Base-by-base conservation (phyloP, 805 yeast species). In the Starmerella potacharoeniae region DNA sequence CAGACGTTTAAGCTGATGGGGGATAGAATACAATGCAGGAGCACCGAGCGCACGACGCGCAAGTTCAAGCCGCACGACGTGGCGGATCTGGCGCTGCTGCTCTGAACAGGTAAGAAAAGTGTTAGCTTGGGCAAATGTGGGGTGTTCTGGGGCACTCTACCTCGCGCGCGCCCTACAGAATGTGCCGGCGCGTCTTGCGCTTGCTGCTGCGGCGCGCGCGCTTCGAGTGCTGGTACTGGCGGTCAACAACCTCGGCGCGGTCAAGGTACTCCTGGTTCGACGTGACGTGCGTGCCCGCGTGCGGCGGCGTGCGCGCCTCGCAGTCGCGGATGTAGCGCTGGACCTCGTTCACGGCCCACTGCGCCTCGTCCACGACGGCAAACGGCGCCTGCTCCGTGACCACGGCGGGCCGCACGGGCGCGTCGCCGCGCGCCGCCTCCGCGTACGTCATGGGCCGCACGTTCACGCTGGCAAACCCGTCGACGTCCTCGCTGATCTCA, bases 61-160 rank as follows among this genome's bases (percentile, higher is more conserved):
- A 88, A 90, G 71, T 88, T 88, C 74, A 90, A 90, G 70, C 78
- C 82, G 55, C 93, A 84, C 61, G 77, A 79, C 35, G 87, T 86
- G 39, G 84, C 79, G 56, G 85, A 82, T 65, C 63, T 80, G 57
- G 62, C 57, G n/a, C 53, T 51, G 9, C 49, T 61, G 46, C 47
- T 58, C 22, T 33, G 49, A 34, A 34, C 22, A 9, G 33, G 31
- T 22, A 35, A 35, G 13, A 22, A 13, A 11, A 28, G 50, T 5
- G 29, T 7, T 7, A 13, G 7, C 2, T 6, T 14, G 13, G 31
- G 16, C 7, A 28, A 34, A 16, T 7, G 39, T 6, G 5, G 43
- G 43, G 22, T 11, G 22, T 16, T n/a, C n/a, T n/a, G n/a, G n/a
- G n/a, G n/a, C n/a, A n/a, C n/a, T n/a, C n/a, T n/a, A n/a, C n/a